phyloP scores from a whole-genome alignment of 108 stramenopile species.

The Skeletonema costatum region DNA sequence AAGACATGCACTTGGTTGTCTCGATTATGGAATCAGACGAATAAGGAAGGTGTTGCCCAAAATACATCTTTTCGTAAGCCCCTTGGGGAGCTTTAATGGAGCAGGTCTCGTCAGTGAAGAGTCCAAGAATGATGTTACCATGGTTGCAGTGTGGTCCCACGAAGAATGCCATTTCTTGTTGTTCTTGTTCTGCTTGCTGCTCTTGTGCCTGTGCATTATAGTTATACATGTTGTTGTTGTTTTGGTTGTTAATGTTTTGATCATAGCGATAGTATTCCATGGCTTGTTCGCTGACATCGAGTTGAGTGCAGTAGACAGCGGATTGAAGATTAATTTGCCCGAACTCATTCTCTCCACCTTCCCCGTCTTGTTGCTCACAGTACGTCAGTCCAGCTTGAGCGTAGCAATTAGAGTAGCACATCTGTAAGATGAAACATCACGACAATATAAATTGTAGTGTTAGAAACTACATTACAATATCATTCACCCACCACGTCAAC shows the following conservation, averaged over 20 bases:
- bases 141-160: slow-evolving; percentile 79
- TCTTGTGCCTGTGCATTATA: slow-evolving; percentile 41
- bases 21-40: slow-evolving; percentile 54
- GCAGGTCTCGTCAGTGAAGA: slow-evolving; percentile 79
- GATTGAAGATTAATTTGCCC: slow-evolving; percentile 15
- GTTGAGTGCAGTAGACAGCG: slow-evolving; percentile 31
- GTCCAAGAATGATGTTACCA: slow-evolving; percentile 72
- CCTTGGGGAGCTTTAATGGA: slow-evolving; percentile 51
- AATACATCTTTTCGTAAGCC: slow-evolving; percentile 59
- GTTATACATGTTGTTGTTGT: slow-evolving; percentile 45
- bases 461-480: background rate
- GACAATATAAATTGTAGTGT: slow-evolving; percentile 5
- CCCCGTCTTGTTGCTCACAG: slow-evolving; percentile 28
- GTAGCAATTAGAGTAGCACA: slow-evolving; percentile 27
- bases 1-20: slow-evolving; percentile 61
- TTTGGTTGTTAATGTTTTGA: slow-evolving; percentile 27
- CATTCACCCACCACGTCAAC: no score
- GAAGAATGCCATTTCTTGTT: slow-evolving; percentile 53
- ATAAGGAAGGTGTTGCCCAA: slow-evolving; percentile 69
- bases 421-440: slow-evolving; percentile 1
- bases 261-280: slow-evolving; percentile 27
- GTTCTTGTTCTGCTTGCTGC: slow-evolving; percentile 26
- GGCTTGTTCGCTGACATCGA: slow-evolving; percentile 32
- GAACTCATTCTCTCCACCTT: slow-evolving; percentile 5
- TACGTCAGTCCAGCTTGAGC: slow-evolving; percentile 51